These are phyloP conservation scores for Hyaloperonospora brassicae DNA, from an alignment of 352 stramenopile species.

Conservation along the genomic window DNA sequence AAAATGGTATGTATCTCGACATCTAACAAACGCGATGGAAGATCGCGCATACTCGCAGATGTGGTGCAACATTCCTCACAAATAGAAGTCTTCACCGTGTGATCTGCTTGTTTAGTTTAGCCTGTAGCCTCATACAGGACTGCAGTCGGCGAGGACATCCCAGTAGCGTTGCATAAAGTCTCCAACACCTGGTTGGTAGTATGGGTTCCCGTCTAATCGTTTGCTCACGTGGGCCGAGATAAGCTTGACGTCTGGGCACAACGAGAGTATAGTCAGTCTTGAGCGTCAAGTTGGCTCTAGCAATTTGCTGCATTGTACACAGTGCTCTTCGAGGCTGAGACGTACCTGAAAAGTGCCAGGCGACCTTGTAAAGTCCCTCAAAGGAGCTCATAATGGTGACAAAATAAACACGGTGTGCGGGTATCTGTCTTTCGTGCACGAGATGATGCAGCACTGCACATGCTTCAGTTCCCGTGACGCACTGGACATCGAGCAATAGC, in stretches of 20 bases:
- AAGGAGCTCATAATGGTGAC: conserved; percentile 40
- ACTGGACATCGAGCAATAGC: conserved; percentile 38
- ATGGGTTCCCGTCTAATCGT: conserved; percentile 29
- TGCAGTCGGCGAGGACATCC: too few relatives aligned
- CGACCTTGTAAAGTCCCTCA: conserved; percentile 34
- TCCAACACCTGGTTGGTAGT: conserved; percentile 33
- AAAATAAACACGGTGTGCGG: conserved; percentile 43
- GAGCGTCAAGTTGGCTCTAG: too few relatives aligned
- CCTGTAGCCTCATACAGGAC: too few relatives aligned
- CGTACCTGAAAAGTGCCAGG: conserved; percentile 39
- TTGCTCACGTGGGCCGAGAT: conserved; percentile 43
- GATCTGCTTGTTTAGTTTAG: too few relatives aligned
- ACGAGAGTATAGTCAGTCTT: conserved; percentile 5
- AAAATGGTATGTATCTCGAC: too few relatives aligned
- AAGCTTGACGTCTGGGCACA: conserved; percentile 29
- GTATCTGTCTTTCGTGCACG: conserved; percentile 20
- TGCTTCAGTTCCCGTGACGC: conserved; percentile 34
- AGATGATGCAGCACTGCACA: conserved; percentile 38
- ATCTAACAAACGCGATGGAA: too few relatives aligned
- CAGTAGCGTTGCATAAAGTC: conserved; percentile 39
- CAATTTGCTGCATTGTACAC: too few relatives aligned
- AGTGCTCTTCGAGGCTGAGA: too few relatives aligned
- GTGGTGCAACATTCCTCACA: too few relatives aligned
- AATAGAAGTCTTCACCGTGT: too few relatives aligned
- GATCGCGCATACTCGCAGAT: too few relatives aligned